phyloP scores from a whole-genome alignment of 2,329 filamentous ascomycete genomes.

The Alternaria sp. region DNA sequence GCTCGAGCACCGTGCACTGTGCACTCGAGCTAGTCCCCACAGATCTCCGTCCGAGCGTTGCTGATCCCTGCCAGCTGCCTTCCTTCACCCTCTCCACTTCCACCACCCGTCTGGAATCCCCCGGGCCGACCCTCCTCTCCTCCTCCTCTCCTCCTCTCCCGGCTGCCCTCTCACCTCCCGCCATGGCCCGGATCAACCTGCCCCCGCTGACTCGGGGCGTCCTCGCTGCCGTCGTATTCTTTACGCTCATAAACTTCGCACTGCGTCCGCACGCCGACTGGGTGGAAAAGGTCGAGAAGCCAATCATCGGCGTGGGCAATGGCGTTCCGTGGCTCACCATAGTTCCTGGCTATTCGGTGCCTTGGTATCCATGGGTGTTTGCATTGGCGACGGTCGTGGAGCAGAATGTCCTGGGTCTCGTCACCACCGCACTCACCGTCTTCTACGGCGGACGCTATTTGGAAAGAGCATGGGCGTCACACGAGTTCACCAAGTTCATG shows the following conservation, averaged over 20 bases:
- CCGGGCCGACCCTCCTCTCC: conserved; percentile 1
- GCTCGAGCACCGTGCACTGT: not conserved
- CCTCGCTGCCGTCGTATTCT: conserved; percentile 75
- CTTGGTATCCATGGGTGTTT: conserved; percentile 91
- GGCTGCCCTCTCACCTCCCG: conserved; percentile 4
- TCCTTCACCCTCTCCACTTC: not conserved
- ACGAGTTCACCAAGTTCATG: conserved; percentile 91
- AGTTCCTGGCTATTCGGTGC: conserved; percentile 80
- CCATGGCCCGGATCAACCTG: conserved; percentile 87
- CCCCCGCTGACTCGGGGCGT: conserved; percentile 88
- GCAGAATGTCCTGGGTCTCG: conserved; percentile 87
- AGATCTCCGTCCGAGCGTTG: conserved; percentile 15
- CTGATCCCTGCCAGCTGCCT: conserved; percentile 8
- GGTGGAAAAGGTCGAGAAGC: conserved; percentile 57
- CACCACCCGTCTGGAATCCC: not conserved
- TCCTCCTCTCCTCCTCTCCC: not conserved
- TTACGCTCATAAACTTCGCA: conserved; percentile 83
- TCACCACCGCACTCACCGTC: conserved; percentile 78
- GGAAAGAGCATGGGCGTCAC: conserved; percentile 93
- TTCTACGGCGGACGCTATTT: conserved; percentile 95
- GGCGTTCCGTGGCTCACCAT: conserved; percentile 88
- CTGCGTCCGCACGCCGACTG: conserved; percentile 64
- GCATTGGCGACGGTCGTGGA: conserved; percentile 88
- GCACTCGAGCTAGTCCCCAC: conserved; percentile 8
- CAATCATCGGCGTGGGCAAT: conserved; percentile 60